Evolutionary conservation across 768 basidiomycete species (phyloP).

Genomic region (Trametes elegans): DNA sequence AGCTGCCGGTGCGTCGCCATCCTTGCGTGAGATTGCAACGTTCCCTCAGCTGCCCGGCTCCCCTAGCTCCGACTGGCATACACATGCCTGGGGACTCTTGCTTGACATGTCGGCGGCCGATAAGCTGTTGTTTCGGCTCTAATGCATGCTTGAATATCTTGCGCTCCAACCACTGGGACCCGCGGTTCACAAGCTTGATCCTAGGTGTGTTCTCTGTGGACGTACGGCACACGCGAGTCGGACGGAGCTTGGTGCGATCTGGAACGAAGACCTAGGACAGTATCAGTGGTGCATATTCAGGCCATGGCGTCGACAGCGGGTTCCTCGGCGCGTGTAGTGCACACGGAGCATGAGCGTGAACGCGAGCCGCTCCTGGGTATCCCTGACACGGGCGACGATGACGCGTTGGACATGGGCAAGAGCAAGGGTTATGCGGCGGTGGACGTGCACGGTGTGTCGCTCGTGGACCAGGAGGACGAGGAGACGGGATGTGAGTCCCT

Average conservation of each 20-base stretch:
- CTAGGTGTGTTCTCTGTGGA: too few species aligned
- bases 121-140: too few species aligned
- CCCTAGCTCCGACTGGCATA: too few species aligned
- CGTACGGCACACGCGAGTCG: too few species aligned
- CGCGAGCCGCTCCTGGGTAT: slow-evolving; percentile 5
- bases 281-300: too few species aligned
- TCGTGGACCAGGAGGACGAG: slow-evolving; percentile 3
- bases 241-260: background rate
- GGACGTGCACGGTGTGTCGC: background rate
- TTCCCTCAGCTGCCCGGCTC: background rate
- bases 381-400: background rate
- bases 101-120: too few species aligned
- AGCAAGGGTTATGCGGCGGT: slow-evolving; percentile 16
- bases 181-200: too few species aligned
- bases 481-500: background rate
- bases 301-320: background rate
- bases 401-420: background rate
- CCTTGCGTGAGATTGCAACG: slow-evolving; percentile 17
- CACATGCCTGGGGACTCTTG: too few species aligned
- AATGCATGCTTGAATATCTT: too few species aligned
- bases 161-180: too few species aligned
- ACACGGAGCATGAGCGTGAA: background rate
- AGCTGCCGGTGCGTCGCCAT: slow-evolving; percentile 6
- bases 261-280: too few species aligned
- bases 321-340: background rate